These are phyloP conservation scores for Saturnispora sanitii DNA, from an alignment of 805 yeast genomes.

Conservation along the genomic window DNA sequence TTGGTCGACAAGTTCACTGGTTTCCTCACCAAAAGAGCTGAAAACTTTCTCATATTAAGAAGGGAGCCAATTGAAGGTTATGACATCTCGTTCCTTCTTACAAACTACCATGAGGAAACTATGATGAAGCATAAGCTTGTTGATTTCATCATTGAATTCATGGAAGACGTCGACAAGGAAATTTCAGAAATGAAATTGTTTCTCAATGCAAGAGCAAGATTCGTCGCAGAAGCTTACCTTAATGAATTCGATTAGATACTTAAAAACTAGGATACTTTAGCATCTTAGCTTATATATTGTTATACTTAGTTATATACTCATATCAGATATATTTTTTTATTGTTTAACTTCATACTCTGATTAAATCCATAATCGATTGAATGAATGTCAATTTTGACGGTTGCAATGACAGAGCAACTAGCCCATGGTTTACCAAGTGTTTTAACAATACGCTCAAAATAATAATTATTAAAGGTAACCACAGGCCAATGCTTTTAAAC, in stretches of 20 bases:
- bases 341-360: neutral
- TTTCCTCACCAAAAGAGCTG: constrained; percentile 92
- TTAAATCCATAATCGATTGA: constrained; percentile 2
- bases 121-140: constrained; percentile 93
- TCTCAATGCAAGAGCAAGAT: constrained; percentile 94
- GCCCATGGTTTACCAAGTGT: constrained; percentile 23
- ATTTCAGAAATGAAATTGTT: constrained; percentile 97
- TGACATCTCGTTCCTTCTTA: constrained; percentile 86
- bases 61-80: constrained; percentile 85
- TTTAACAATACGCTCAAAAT: neutral
- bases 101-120: constrained; percentile 89
- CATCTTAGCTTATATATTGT: neutral
- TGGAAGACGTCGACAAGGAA: constrained; percentile 98
- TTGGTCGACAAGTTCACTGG: constrained; percentile 91
- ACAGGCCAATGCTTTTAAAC: constrained; percentile 30
- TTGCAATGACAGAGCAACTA: constrained; percentile 11
- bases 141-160: constrained; percentile 93
- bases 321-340: neutral
- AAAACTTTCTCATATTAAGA: constrained; percentile 83
- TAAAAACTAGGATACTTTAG: too few relatives aligned
- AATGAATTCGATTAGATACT: constrained; percentile 64
- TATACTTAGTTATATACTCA: neutral
- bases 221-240: constrained; percentile 91
- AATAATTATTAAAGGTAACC: constrained; percentile 18
- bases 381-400: constrained; percentile 13